Evolutionary conservation across 768 basidiomycete genomes (phyloP), one percentile per base, ranked within the genome.

Genomic region (Tylopilus vinaceipallidus): DNA sequence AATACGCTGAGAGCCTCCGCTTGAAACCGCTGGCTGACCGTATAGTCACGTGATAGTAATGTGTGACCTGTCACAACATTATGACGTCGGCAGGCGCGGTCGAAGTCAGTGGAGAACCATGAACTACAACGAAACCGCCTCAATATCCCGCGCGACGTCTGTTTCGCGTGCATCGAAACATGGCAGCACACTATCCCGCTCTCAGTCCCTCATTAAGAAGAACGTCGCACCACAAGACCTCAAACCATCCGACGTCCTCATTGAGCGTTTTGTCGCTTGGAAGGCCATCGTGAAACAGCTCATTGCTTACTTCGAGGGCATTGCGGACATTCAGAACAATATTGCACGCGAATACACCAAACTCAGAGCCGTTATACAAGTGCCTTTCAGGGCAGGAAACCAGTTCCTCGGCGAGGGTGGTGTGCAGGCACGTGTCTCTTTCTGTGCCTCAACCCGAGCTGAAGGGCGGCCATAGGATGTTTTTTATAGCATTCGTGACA

Each of bases 381-480:
- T 98, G 0, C 97, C 97, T 0, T 98, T 99, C 74, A 76, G 87
- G 30, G 81, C 91, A 3, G 95, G 94, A 7, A 95, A 97, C 71
- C 95, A 98, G 74, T 99, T 99, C 65, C 76, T 99, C 4, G 97
- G 97, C n/a, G 94, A 98, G 68, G 91, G 91, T 12, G 95, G 97
- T 41, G 74, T 99, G 42, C 92, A 95, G 79, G 86, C 81, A 50
- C 29, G 75, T 47, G 57, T 27, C 49, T 9, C 40, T 38, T 45
- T 37, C 33, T 39, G n/a, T 11, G 12, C 10, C 3, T 12, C 24
- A 13, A 22, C 34, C 39, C n/a, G 9, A 19, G 13, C 27, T 46
- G 7, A 49, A 34, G 4, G 33, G 22, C 32, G 13, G 2, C 23
- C n/a, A 1, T 52, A 93, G 88, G 95, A 98, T 63, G 81, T 97